Percentiles rank a stretch among this genome's conserved stretches.
These are phyloP conservation scores for Pugionium cornutum DNA, from an alignment of 345 rosid species.

Conservation along the genomic window DNA sequence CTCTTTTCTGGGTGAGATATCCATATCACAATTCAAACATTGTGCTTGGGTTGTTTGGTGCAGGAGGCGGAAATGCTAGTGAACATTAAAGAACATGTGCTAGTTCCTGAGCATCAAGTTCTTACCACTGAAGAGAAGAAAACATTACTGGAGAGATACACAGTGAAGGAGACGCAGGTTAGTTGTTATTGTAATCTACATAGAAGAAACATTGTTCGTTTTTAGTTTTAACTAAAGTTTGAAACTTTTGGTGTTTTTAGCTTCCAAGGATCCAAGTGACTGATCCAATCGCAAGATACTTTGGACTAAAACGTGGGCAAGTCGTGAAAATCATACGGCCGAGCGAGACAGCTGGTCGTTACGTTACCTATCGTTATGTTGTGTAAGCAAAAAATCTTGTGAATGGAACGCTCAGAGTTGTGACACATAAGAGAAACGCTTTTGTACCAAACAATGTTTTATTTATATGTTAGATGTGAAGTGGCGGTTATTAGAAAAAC, in stretches of 20 bases:
- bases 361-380: slow-evolving; percentile 64
- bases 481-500: no score
- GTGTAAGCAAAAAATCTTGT: slow-evolving; percentile 41
- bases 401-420: not conserved
- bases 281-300: slow-evolving; percentile 71
- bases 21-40: not conserved
- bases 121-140: slow-evolving; percentile 74
- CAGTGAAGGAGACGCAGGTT: slow-evolving; percentile 87
- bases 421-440: slow-evolving; percentile 1
- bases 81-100: slow-evolving; percentile 74
- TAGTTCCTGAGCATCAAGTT: slow-evolving; percentile 80
- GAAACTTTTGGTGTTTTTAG: slow-evolving; percentile 34
- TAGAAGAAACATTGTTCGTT: not conserved
- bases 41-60: slow-evolving; percentile 3
- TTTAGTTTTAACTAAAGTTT: slow-evolving; percentile 7
- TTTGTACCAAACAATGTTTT: slow-evolving; percentile 10
- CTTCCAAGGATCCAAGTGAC: slow-evolving; percentile 64
- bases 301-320: slow-evolving; percentile 68
- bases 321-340: slow-evolving; percentile 74
- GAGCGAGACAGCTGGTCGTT: slow-evolving; percentile 74
- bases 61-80: slow-evolving; percentile 76
- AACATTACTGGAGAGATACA: slow-evolving; percentile 71
- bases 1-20: not conserved
- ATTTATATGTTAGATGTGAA: not conserved
- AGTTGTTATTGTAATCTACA: not conserved